Evolutionary conservation across 2,329 filamentous ascomycete genomes (phyloP).

Genomic region (Ascochyta pisi): DNA sequence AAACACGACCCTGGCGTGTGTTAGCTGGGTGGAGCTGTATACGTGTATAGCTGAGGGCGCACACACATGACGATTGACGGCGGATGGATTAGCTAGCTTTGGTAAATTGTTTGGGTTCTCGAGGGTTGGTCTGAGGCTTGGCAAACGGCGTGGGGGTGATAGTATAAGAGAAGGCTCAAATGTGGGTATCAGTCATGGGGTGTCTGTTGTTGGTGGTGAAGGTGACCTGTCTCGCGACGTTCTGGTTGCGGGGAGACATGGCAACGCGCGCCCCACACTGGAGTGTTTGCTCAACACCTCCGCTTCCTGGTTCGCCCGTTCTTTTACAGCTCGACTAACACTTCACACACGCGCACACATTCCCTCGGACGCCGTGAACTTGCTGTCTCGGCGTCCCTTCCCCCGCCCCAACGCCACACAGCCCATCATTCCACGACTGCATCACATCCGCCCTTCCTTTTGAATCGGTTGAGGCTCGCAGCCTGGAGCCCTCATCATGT

Average conservation of each 20-base stretch:
- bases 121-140: no score
- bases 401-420: not conserved
- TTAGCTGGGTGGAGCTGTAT: conserved; percentile 19
- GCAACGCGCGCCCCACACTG: conserved; percentile 10
- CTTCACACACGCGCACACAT: conserved; percentile 2
- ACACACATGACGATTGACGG: conserved; percentile 22
- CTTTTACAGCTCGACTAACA: conserved; percentile 5
- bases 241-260: conserved; percentile 10
- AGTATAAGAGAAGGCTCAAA: not conserved
- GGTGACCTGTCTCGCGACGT: conserved; percentile 5
- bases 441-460: not conserved
- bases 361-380: conserved; percentile 19
- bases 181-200: not conserved
- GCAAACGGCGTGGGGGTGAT: no score
- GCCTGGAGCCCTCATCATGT: conserved; percentile 57
- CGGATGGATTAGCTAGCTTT: not conserved
- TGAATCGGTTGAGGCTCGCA: not conserved
- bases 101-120: no score
- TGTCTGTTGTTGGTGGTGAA: conserved; percentile 5
- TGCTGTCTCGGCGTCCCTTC: conserved; percentile 18
- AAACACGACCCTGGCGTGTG: conserved; percentile 80
- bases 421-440: not conserved
- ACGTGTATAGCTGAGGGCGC: no score
- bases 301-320: conserved; percentile 1
- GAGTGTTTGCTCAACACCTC: conserved; percentile 14